Conservation (phyloP, 108 stramenopile genomes). For the Discostella stelligeroides region DNA sequence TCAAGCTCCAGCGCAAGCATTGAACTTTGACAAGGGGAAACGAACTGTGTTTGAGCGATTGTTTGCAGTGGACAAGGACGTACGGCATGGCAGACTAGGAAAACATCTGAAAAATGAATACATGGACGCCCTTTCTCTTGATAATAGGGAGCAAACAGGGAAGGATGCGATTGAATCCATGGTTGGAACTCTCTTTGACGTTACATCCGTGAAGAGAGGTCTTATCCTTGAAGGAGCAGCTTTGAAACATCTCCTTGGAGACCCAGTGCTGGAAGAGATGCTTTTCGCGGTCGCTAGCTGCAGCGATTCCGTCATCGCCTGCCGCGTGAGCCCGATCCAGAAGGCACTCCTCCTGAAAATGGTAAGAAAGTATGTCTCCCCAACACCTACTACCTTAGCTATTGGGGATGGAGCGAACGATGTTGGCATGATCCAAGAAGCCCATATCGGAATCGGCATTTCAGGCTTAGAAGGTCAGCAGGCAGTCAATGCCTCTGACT, state of each 20-base stretch:
- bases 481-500: slow-evolving; percentile 96
- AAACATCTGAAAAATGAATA: slow-evolving; percentile 76
- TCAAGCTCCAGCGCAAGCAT: slow-evolving; percentile 37
- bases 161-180: slow-evolving; percentile 30
- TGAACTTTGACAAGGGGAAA: slow-evolving; percentile 72
- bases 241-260: slow-evolving; percentile 77
- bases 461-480: slow-evolving; percentile 96
- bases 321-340: slow-evolving; percentile 93
- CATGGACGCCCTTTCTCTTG: slow-evolving; percentile 45
- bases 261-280: slow-evolving; percentile 75
- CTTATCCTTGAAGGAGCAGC: slow-evolving; percentile 94
- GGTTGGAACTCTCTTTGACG: slow-evolving; percentile 25
- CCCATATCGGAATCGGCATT: slow-evolving; percentile 94
- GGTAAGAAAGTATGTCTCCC: slow-evolving; percentile 81
- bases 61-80: slow-evolving; percentile 83
- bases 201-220: slow-evolving; percentile 52
- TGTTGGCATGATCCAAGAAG: slow-evolving; percentile 97
- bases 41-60: slow-evolving; percentile 73
- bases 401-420: slow-evolving; percentile 99
- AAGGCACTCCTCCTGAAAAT: slow-evolving; percentile 90
- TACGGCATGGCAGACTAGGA: slow-evolving; percentile 68
- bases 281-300: slow-evolving; percentile 85
- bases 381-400: slow-evolving; percentile 93
- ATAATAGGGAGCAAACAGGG: slow-evolving; percentile 24
- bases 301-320: slow-evolving; percentile 93